Base-by-base conservation (phyloP, 1,139 yeast genomes). In the Lodderomyces metapsilosis region DNA sequence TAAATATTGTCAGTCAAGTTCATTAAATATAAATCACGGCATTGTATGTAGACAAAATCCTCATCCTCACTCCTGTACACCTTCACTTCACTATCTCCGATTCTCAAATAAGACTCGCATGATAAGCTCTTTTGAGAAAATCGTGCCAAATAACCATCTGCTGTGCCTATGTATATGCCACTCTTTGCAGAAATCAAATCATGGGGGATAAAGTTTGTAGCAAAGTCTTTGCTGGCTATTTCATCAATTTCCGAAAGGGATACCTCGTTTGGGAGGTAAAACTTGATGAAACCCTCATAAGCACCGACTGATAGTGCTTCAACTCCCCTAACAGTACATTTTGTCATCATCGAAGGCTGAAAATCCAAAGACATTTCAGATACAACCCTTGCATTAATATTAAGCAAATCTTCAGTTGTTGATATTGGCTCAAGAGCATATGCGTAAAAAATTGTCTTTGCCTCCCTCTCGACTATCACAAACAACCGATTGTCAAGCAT, bases 1-100 rank as follows among this genome's bases (percentile, higher is more conserved):
- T 49, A 64, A 2, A 41, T 43, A 0, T 68, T 62, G 2, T 52
- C 57, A 10, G 56, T 54, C 5, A 62, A 43, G 43, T 74, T 66
- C 4, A 78, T 44, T 21, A 68, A 57, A 81, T 82, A 80, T 3
- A 69, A 39, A 12, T 59, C 55, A 37, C 68, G 67, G 13, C 76
- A 63, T 7, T 57, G 46, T 1, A 74, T 55, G 18, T 63, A 53
- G 1, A 68, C 41, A 13, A 57, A 47, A 10, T 55, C 50, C 0
- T 43, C 38, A 37, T 61, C 60, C 2, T 36, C 56, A 50, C n/a
- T 63, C 55, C 10, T 18, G 10, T 30, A 20, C 3, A 48, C 27
- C 20, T 24, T 42, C 8, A 55, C 52, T 11, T 42, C 48, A 5
- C 60, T 51, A 10, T 61, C 61, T 21, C 71, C 64, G 8, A 70